Evolutionary conservation across 352 stramenopile species (phyloP), one percentile per base, ranked within the genome.

Genomic region (Phytopythium litorale): DNA sequence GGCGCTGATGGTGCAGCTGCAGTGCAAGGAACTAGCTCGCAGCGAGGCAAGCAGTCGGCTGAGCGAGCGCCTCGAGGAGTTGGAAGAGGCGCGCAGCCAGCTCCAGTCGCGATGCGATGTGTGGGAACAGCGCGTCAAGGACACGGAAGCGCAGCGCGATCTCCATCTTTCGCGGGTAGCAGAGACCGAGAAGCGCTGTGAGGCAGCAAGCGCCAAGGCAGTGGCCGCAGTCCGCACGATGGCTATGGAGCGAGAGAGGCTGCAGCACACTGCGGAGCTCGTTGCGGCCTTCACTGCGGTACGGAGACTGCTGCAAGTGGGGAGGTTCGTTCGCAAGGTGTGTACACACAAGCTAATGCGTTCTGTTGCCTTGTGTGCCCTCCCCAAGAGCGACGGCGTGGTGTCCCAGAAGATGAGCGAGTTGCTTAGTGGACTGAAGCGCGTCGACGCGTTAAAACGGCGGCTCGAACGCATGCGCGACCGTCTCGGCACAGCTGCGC

Each of bases 101-200:
- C 63, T 78, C 4, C 59, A 68, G 43, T 60, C 71, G 7, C 62
- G 87, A 19, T 35, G 74, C 1, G 70, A 86, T 30, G 33, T 87
- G 46, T 88, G 79, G 76, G 71, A 71, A 38, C 79, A 91, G 46
- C 83, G 78, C 30, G 64, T 62, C 7, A 59, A 54, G 12, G 84
- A 92, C 64, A 67, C 70, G n/a, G 60, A 79, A 43, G 81, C 84
- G n/a, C 79, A 90, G 55, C 77, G 79, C 13, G 76, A 91, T 59
- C 40, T 88, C 50, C 73, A 87, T 45, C 63, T 72, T 30, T 71
- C 84, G 16, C 66, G 67, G 33, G 56, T 55, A 0, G 64, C 68
- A 12, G 59, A 88, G 45, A 48, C 65, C 7, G 63, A 76, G 51
- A 53, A 65, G 7, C 58, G 74, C 16, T 56, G 67, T 48, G 40